phyloP scores from a whole-genome alignment of 2,329 filamentous ascomycete species.

The Aspergillus sp. region DNA sequence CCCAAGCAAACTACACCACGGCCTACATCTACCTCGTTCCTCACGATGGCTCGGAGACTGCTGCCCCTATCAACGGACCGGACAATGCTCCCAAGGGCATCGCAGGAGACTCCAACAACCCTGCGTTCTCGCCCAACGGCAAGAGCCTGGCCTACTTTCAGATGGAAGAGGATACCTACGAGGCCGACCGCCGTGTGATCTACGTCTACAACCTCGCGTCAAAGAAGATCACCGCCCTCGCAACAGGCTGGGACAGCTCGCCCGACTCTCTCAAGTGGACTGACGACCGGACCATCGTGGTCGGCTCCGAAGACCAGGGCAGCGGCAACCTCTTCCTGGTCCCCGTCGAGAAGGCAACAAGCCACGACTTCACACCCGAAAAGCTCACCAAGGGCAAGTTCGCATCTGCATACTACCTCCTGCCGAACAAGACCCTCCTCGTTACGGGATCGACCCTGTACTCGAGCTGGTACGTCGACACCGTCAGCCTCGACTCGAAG shows the following conservation, averaged over 20 bases:
- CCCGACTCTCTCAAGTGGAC: constrained; percentile 52
- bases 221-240: constrained; percentile 34
- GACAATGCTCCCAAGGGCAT: constrained; percentile 48
- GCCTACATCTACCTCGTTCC: constrained; percentile 76
- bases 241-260: constrained; percentile 53
- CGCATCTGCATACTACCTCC: constrained; percentile 29
- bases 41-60: constrained; percentile 60
- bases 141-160: constrained; percentile 71
- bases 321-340: constrained; percentile 46
- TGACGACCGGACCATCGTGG: constrained; percentile 63
- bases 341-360: constrained; percentile 30
- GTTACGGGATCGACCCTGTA: constrained; percentile 36
- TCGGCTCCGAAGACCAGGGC: constrained; percentile 72
- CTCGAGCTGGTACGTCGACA: constrained; percentile 37
- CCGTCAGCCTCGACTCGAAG: constrained; percentile 26
- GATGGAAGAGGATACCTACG: constrained; percentile 76
- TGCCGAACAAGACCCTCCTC: constrained; percentile 33
- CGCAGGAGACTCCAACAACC: constrained; percentile 61
- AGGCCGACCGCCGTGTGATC: constrained; percentile 67
- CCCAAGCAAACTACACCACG: constrained; percentile 66
- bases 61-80: constrained; percentile 44
- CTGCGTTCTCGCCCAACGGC: constrained; percentile 73
- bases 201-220: constrained; percentile 42
- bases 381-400: constrained; percentile 38
- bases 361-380: constrained; percentile 31